Percentiles rank a stretch among this genome's conserved stretches.
Evolutionary conservation across 768 basidiomycete genomes (phyloP).

Genomic region (Cyclocybe aegerita): DNA sequence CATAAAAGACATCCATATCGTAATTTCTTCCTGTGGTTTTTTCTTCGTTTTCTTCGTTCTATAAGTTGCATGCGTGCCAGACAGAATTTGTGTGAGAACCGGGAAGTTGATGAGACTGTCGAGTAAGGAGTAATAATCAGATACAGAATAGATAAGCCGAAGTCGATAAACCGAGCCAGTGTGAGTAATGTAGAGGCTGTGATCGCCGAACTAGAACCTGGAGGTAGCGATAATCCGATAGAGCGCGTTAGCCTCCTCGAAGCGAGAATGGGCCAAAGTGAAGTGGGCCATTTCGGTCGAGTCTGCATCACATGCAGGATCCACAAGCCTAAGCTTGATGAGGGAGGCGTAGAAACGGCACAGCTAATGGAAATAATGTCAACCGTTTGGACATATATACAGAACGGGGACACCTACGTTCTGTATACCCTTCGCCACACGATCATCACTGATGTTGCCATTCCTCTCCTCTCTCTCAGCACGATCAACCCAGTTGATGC

Average conservation of each 20-base stretch:
- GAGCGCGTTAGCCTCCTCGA: slow-evolving; percentile 75
- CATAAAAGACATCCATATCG: too few relatives aligned
- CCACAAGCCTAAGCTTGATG: slow-evolving; percentile 65
- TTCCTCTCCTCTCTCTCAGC: slow-evolving; percentile 71
- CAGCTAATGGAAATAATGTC: slow-evolving; percentile 39
- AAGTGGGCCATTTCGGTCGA: slow-evolving; percentile 80
- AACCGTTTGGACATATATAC: slow-evolving; percentile 1
- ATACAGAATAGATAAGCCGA: too few relatives aligned
- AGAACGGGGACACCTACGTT: slow-evolving; percentile 46
- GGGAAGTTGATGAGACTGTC: too few relatives aligned
- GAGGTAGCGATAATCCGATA: slow-evolving; percentile 62
- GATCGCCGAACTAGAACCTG: slow-evolving; percentile 28
- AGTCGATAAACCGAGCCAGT: too few relatives aligned
- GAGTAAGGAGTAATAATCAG: too few relatives aligned
- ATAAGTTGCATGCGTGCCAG: too few relatives aligned
- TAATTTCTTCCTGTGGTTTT: too few relatives aligned
- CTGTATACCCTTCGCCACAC: slow-evolving; percentile 68
- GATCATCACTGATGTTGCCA: slow-evolving; percentile 69
- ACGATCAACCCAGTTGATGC: slow-evolving; percentile 67
- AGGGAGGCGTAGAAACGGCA: slow-evolving; percentile 77
- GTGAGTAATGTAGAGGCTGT: too few relatives aligned
- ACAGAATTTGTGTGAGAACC: too few relatives aligned
- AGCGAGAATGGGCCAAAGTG: slow-evolving; percentile 65
- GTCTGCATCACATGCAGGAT: slow-evolving; percentile 63
- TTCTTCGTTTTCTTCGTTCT: too few relatives aligned